Evolutionary conservation across 306 rosid genomes (phyloP).

Genomic region (Inga laurina): DNA sequence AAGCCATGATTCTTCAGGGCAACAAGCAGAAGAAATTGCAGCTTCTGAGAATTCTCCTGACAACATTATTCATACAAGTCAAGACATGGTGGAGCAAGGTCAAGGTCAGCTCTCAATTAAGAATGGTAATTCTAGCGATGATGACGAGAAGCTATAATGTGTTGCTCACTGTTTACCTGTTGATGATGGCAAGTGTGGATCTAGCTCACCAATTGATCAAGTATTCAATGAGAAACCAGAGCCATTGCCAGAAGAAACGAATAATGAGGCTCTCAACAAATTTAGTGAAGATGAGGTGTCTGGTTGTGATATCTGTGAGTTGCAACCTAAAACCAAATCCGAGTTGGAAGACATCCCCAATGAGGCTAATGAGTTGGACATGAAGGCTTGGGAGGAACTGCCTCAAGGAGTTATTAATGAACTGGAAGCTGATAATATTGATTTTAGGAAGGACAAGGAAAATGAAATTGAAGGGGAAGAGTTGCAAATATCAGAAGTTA

Average conservation of each 20-base stretch:
- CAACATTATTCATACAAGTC: neutral
- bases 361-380: slow-evolving; percentile 4
- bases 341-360: neutral
- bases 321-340: slow-evolving; percentile 12
- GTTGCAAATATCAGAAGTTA: neutral
- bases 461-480: neutral
- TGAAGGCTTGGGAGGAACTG: slow-evolving; percentile 22
- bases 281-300: neutral
- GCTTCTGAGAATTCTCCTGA: slow-evolving; percentile 13
- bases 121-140: neutral
- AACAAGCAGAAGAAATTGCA: slow-evolving; percentile 18
- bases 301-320: neutral
- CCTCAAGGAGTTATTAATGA: slow-evolving; percentile 31
- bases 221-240: neutral
- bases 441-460: slow-evolving; percentile 3
- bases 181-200: neutral
- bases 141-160: neutral
- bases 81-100: neutral
- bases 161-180: neutral
- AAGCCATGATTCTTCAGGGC: neutral
- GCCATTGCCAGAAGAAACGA: neutral
- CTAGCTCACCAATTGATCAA: neutral
- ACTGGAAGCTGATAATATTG: neutral
- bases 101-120: neutral
- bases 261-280: neutral